Conservation (phyloP, 306 rosid species). For the Potentilla sterilis region DNA sequence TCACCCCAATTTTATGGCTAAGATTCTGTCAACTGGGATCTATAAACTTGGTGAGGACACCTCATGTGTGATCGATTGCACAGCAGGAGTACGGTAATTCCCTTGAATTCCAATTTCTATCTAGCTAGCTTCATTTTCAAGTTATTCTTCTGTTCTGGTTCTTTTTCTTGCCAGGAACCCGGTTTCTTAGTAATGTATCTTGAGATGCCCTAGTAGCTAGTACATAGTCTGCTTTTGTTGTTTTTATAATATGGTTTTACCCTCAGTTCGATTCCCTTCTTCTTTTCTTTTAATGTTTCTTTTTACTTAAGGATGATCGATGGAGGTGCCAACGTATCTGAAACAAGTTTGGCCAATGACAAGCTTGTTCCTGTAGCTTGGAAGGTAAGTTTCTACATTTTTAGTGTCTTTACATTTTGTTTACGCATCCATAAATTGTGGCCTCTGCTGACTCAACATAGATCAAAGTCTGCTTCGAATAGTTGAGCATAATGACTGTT, state of each 20-base stretch:
- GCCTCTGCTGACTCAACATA: not conserved
- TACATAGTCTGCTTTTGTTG: not conserved
- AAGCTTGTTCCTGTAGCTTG: not conserved
- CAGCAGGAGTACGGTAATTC: not conserved
- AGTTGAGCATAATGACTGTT: not conserved
- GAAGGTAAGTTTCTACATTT: not conserved
- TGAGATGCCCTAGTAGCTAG: not conserved
- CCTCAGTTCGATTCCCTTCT: not conserved
- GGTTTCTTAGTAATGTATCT: not conserved
- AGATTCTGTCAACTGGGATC: not conserved
- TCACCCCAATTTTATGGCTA: not conserved
- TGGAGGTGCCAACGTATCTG: not conserved
- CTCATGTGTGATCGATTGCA: not conserved
- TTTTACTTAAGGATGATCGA: not conserved
- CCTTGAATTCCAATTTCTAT: not conserved
- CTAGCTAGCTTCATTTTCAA: not conserved
- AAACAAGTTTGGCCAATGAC: not conserved
- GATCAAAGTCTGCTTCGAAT: not conserved
- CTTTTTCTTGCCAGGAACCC: not conserved
- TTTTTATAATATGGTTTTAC: too few species aligned
- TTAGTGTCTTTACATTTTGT: not conserved
- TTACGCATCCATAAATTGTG: not conserved
- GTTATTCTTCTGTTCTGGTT: not conserved
- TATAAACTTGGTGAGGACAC: not conserved
- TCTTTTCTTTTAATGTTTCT: not conserved